Evolutionary conservation across 768 basidiomycete genomes (phyloP), one percentile per base, ranked within the genome.

Genomic region (Trametes meyenii): DNA sequence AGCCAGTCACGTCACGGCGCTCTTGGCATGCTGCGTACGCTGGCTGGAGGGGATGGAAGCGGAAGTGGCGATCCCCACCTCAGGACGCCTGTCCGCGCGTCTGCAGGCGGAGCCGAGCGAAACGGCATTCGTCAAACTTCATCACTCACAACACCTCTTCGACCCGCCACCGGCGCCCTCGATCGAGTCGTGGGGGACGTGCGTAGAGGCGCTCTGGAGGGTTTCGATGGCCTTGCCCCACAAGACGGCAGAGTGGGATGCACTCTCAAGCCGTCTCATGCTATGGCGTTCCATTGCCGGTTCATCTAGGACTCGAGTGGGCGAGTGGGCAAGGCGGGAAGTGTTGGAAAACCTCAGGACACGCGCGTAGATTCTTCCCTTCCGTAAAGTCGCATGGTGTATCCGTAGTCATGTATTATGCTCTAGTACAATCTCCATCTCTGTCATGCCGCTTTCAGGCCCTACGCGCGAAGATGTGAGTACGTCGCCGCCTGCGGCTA

Each of bases 401-500:
- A 57, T 48, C 45, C 46, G 43, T 40, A 29, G 50, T 64, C 58
- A 64, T 60, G 57, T 55, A 64, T 56, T 64, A 14, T 62, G 52
- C 35, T 80, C 83, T 63, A 91, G 75, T 29, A 89, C 81, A n/a
- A 92, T 81, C 50, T 90, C 86, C 83, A 91, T 88, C 74, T 93
- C 91, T 66, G 89, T 85, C 45, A 83, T 68, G 52, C 70, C 63
- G 63, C 65, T 61, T 52, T 73, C 53, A 57, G 73, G 68, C 60
- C 60, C 62, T 62, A 66, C 57, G 12, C 17, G 60, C 17, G 76
- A 79, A 16, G 83, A 80, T 4, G 81, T 72, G 68, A 90, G 92
- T 1, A 90, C 83, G 24, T 91, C 87, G 1, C 89, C 85, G 3
- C 92, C 91, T 0, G 89, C 84, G 8, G 89, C 90, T 56, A 94